Base-by-base conservation (phyloP, 2,329 filamentous ascomycete species). In the Cytospora schulzeri region DNA sequence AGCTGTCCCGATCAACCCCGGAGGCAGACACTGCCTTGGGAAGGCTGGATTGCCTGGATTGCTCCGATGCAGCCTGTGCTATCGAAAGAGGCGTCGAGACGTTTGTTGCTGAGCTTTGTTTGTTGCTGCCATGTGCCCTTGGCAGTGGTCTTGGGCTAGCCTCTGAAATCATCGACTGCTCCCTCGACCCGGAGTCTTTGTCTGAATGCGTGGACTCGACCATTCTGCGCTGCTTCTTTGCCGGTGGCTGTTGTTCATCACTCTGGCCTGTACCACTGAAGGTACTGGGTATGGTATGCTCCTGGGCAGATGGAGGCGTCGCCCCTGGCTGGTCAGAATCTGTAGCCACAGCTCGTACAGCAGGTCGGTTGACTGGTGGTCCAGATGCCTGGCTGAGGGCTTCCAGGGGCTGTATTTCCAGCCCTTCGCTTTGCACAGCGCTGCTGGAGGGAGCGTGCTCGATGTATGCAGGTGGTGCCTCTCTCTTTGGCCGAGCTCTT, bases 281-380 rank as follows among this genome's bases (percentile, higher is more conserved):
- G 24, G 73, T 75, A 65, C 71, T 74, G 29, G 73, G 72, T 19
- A 53, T 22, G 8, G 73, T 67, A 29, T 68, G 66, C 22, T 71
- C 57, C 55, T 76, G 75, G 9, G 74, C 74, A 19, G 75, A 76
- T 17, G 74, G 73, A 22, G 75, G 74, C 11, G 75, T 76, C 41
- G 70, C 66, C 28, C 70, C 67, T 38, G 66, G 53, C 22, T 17
- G 59, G 11, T 19, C n/a, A 24, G 57, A 63, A 22, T 28, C 41
- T 41, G 48, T 54, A 31, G 57, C 53, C 26, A 61, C 24, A 19
- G 52, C 26, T 50, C n/a, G 69, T 24, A 68, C 52, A 53, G 66
- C 64, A 57, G 66, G 54, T 55, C 70, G 72, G 38, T 73, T 72
- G 60, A 71, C 60, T 28, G 71, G 60, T 15, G 68, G 50, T n/a